These are phyloP conservation scores for Eleusine indica DNA, from an alignment of 176 grass and related monocot genomes.

Conservation along the genomic window DNA sequence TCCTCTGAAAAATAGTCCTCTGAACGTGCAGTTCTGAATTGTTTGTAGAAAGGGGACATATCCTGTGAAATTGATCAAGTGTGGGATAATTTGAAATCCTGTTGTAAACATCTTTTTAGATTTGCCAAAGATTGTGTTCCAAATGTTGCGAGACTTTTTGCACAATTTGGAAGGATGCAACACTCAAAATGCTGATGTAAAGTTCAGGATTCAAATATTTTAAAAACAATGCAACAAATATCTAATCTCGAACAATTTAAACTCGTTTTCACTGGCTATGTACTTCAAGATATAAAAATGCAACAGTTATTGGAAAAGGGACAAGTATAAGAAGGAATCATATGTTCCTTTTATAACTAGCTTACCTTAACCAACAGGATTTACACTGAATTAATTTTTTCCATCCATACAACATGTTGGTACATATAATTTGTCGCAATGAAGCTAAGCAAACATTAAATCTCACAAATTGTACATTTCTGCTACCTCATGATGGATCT, in stretches of 20 bases:
- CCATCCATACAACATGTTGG: constrained; percentile 4
- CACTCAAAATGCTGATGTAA: neutral
- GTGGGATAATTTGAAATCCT: neutral
- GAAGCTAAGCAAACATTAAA: constrained; percentile 9
- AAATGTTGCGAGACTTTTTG: neutral
- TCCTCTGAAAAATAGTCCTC: too few relatives aligned
- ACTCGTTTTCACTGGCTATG: neutral
- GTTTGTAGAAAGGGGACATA: too few relatives aligned
- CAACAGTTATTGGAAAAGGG: neutral
- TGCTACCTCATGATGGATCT: constrained; percentile 23
- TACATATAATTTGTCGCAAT: neutral
- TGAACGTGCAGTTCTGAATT: too few relatives aligned
- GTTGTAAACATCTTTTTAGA: neutral
- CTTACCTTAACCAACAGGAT: neutral
- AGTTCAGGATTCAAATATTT: neutral
- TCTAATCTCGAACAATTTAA: neutral
- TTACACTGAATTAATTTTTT: neutral
- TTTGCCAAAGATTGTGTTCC: neutral
- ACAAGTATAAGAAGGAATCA: neutral
- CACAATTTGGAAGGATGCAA: neutral
- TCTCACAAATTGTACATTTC: neutral
- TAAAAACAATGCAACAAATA: neutral
- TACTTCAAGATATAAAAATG: neutral
- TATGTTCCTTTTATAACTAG: neutral
- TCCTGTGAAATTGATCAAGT: neutral